phyloP scores from a whole-genome alignment of 208 protist species.

The Porcisia hertigi region DNA sequence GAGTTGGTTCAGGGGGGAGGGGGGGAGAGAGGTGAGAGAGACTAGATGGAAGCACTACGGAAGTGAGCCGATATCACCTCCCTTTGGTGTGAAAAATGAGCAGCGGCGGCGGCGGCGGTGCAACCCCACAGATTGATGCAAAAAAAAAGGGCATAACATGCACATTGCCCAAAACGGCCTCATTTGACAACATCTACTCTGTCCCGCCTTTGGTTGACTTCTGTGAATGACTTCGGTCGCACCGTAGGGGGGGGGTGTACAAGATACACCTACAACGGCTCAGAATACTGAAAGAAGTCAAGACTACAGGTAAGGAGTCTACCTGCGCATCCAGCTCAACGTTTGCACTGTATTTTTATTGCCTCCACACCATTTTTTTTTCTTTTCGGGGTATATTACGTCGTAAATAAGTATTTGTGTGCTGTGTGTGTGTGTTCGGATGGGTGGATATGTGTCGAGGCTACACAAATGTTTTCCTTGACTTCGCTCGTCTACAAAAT shows the following conservation, averaged over 20 bases:
- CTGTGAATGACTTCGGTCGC: not conserved
- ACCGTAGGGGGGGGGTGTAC: not conserved
- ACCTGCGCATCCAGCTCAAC: too few species aligned
- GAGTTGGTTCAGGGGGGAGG: not conserved
- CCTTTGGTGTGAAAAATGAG: too few species aligned
- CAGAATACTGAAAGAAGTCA: too few species aligned
- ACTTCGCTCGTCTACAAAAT: too few species aligned
- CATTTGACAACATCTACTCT: not conserved
- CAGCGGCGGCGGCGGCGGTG: too few species aligned
- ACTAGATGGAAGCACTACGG: too few species aligned
- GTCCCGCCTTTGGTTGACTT: not conserved
- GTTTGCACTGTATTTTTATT: too few species aligned
- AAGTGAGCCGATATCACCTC: too few species aligned
- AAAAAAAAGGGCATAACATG: not conserved
- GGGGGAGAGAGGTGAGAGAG: not conserved
- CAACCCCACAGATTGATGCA: not conserved
- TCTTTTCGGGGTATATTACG: too few species aligned
- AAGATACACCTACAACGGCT: not conserved
- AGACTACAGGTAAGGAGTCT: too few species aligned
- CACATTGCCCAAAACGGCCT: not conserved
- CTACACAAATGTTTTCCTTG: not conserved
- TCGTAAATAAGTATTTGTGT: too few species aligned
- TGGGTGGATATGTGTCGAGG: not conserved
- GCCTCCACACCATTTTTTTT: too few species aligned
- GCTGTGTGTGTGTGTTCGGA: conserved; percentile 13